Evolutionary conservation across 2,329 filamentous ascomycete genomes (phyloP), one percentile per base, ranked within the genome.

Genomic region (Alternaria infectoria): DNA sequence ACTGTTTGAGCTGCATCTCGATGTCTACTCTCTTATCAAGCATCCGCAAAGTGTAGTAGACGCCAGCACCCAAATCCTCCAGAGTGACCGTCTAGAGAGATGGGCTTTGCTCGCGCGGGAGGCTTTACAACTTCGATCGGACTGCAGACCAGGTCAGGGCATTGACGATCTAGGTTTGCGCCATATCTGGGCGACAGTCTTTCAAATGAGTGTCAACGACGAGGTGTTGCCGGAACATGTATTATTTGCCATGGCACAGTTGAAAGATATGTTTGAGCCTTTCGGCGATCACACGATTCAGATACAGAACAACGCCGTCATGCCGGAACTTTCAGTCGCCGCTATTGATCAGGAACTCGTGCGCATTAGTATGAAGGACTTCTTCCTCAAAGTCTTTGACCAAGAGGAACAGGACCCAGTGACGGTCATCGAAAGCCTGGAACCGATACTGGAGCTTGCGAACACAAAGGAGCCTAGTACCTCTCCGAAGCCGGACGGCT

Each of bases 281-380:
- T 75, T 85, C 11, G 82, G 80, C 13, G 82, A 81, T n/a, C 81
- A 82, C 26, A 80, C 83, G 0, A 87, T 92, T 12, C 83, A 85
- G 32, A 83, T 98, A 13, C 83, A 90, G 5, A 98, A 99, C 78
- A 98, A 97, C 74, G 87, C 89, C 2, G 87, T 94, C 19, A 97
- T 99, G 90, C 89, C 93, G 0, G 92, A 96, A 66, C 87, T 99
- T 54, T 97, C 95, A 0, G 82, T 89, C 3, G 86, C 87, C n/a
- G 92, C 93, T 0, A 90, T 96, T 8, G 94, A 98, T 66, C 90
- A 93, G 58, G 95, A 99, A 76, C 91, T 97, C 25, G 95, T 93
- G 12, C 93, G 94, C 72, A 86, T 98, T 32, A 97, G 93, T 13
- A 98, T 95, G 0, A 96, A 97, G 88, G 95, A 97, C 75, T 98